These are phyloP conservation scores for Myotisia sp. DNA, from an alignment of 2,329 filamentous ascomycete genomes.

Conservation along the genomic window DNA sequence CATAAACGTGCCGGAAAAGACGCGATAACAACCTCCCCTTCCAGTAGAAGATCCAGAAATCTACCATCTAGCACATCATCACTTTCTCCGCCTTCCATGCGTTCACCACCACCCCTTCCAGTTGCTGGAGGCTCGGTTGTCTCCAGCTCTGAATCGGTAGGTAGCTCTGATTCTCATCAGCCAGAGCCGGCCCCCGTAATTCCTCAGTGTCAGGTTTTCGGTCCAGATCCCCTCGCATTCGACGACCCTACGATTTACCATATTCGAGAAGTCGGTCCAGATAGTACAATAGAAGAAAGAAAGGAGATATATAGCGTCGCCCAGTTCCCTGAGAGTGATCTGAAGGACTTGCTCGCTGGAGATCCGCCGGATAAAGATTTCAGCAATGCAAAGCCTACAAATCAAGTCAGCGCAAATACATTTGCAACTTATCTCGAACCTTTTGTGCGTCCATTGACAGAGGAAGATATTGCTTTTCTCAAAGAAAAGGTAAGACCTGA, in stretches of 20 bases:
- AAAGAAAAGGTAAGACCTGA: constrained; percentile 63
- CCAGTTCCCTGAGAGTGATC: constrained; percentile 63
- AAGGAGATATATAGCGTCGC: constrained; percentile 80
- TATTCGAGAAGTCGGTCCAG: constrained; percentile 58
- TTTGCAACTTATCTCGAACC: constrained; percentile 89
- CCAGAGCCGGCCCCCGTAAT: constrained; percentile 46
- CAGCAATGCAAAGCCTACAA: constrained; percentile 80
- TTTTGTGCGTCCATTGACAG: constrained; percentile 74
- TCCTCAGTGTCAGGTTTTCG: constrained; percentile 72
- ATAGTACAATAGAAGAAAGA: constrained; percentile 72
- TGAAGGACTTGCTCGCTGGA: constrained; percentile 74
- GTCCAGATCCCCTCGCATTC: constrained; percentile 81
- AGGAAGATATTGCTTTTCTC: constrained; percentile 87
- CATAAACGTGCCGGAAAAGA: constrained; percentile 12
- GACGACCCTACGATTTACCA: constrained; percentile 88
- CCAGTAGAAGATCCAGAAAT: constrained; percentile 27
- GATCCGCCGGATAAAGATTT: constrained; percentile 89
- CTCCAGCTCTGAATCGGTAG: constrained; percentile 48
- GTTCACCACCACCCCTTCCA: constrained; percentile 32
- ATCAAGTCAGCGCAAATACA: constrained; percentile 84
- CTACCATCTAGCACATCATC: constrained; percentile 25
- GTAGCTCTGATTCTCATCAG: constrained; percentile 44
- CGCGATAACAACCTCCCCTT: constrained; percentile 21
- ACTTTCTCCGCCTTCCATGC: constrained; percentile 28
- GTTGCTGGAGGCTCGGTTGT: constrained; percentile 49